Conservation (phyloP, 768 basidiomycete species). For the Leucogyrophana mollusca region DNA sequence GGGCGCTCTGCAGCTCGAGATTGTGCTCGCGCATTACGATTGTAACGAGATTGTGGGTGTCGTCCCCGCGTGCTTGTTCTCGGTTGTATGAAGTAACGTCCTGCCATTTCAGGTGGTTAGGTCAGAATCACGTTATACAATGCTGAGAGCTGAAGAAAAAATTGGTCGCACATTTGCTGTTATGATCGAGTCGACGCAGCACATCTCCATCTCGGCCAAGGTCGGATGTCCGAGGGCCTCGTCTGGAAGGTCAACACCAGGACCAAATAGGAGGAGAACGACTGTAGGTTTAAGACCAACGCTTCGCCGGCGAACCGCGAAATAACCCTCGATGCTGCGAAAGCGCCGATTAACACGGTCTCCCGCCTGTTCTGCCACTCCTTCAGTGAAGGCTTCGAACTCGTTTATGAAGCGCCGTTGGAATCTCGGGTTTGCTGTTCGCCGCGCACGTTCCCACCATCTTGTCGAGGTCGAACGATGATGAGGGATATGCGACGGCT, state of each 20-base stretch:
- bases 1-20: conserved; percentile 13
- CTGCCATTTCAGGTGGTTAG: conserved; percentile 7
- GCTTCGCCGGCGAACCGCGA: conserved; percentile 21
- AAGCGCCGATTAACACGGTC: conserved; percentile 15
- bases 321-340: conserved; percentile 19
- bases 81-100: conserved; percentile 28
- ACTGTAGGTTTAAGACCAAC: conserved; percentile 21
- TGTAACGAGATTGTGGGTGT: conserved; percentile 24
- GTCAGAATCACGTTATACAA: not conserved
- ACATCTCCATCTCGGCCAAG: conserved; percentile 11
- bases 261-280: conserved; percentile 6
- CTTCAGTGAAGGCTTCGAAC: conserved; percentile 18
- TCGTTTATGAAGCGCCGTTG: conserved; percentile 16
- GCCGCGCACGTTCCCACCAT: not conserved
- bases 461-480: not conserved
- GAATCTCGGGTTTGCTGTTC: not conserved
- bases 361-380: conserved; percentile 20
- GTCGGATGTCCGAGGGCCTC: conserved; percentile 15
- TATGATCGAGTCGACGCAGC: conserved; percentile 14
- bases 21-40: conserved; percentile 20
- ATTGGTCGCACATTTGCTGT: conserved; percentile 18
- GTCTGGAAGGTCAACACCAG: conserved; percentile 14
- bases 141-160: not conserved
- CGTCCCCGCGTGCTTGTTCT: conserved; percentile 25
- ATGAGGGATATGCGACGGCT: not conserved